A percentile compares a stretch with the other conserved stretches of the same genome.
phyloP scores from a whole-genome alignment of 345 rosid species.

The Punica granatum region DNA sequence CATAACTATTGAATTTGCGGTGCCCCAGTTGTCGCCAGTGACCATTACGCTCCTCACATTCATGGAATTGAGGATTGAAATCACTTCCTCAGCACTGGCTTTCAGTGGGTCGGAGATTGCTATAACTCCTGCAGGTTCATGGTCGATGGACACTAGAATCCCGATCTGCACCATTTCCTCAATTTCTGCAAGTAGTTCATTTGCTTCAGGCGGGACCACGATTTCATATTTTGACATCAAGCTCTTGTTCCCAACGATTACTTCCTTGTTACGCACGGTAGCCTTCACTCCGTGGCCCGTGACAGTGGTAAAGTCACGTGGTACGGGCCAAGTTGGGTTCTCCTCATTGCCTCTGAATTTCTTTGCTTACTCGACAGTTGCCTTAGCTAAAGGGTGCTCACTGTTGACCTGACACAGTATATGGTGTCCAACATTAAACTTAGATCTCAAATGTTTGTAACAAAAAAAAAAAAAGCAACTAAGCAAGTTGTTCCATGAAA shows the following conservation, averaged over 20 bases:
- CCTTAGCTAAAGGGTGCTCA: constrained; percentile 91
- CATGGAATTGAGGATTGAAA: constrained; percentile 78
- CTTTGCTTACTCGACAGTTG: constrained; percentile 70
- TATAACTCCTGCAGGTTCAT: constrained; percentile 52
- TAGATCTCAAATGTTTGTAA: not conserved
- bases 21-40: constrained; percentile 98
- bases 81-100: constrained; percentile 61
- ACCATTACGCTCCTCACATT: constrained; percentile 73
- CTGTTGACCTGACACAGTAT: constrained; percentile 50
- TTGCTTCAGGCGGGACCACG: constrained; percentile 45
- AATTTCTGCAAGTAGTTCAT: constrained; percentile 60
- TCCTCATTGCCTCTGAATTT: constrained; percentile 75
- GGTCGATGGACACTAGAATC: constrained; percentile 59
- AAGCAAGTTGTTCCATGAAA: not conserved
- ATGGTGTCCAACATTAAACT: not conserved
- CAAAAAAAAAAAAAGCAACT: not conserved
- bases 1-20: constrained; percentile 73
- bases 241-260: constrained; percentile 75
- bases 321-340: constrained; percentile 79
- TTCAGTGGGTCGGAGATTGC: constrained; percentile 86
- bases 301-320: constrained; percentile 52
- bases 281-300: constrained; percentile 91
- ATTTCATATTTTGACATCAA: constrained; percentile 44
- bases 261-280: constrained; percentile 44
- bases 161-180: constrained; percentile 82